Base-by-base conservation (phyloP, 371 early-diverging fungal genomes). In the Syncephalastrum racemosum region DNA sequence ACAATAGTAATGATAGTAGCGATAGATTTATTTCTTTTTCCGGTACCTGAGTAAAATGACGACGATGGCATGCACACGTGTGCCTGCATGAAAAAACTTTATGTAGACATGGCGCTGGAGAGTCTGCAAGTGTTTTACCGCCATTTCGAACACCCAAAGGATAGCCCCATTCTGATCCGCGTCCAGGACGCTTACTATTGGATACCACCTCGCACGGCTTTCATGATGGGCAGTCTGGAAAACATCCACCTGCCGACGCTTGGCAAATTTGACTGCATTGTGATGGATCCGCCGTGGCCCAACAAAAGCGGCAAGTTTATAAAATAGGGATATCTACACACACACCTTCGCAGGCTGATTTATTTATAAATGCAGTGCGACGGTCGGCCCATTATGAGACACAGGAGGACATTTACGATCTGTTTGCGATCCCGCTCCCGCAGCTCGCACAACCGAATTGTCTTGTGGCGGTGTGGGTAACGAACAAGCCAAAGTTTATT, bases 251-350 rank as follows among this genome's bases (percentile, higher is more conserved):
- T 16, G 18, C 27, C 42, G 40, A 39, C 20, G 12, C 16, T 40
- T 16, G 71, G 69, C 36, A 77, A 76, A 8, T 88, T 79, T 51
- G 80, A 84, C 58, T 56, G 86, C 7, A 72, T 91, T 22, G 77
- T 91, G 0, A 80, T 87, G 81, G 91, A 91, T 60, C 90, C 90
- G 27, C 91, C 91, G 22, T 91, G 89, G 90, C 84, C 83, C 13
- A 91, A 91, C 56, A 85, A 79, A 46, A 75, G 75, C 46, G 79
- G 79, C 73, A 73, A 59, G 25, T 18, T 1, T 13, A 18, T n/a
- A 16, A 19, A 16, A 4, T n/a, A 22, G 14, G 10, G 36, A 31
- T 8, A 7, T 7, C 4, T 7, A 27, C 27, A 27, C 27, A 27
- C 13, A 5, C n/a, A n/a, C n/a, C n/a, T n/a, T n/a, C n/a, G n/a